These are phyloP conservation scores for Nemania serpens DNA, from an alignment of 2,329 filamentous ascomycete genomes.

Conservation along the genomic window DNA sequence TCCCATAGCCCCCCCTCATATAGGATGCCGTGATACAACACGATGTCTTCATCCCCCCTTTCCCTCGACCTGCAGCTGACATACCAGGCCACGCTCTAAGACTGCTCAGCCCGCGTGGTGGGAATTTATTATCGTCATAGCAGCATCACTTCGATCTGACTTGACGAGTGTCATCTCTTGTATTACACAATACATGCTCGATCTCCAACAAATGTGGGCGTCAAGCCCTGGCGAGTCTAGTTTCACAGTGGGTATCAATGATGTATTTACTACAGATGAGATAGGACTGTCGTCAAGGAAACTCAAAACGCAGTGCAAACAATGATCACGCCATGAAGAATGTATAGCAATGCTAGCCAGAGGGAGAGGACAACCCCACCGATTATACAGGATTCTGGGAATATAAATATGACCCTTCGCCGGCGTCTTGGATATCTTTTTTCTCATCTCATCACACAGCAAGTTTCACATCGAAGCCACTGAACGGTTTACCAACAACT, in stretches of 20 bases:
- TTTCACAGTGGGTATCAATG: constrained; percentile 13
- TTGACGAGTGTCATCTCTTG: constrained; percentile 1
- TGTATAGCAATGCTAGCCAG: no score
- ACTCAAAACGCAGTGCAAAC: constrained; percentile 14
- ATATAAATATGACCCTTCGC: constrained; percentile 13
- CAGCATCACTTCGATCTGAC: background rate
- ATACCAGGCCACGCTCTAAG: background rate
- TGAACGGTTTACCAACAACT: background rate
- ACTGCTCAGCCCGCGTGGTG: background rate
- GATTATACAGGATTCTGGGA: background rate
- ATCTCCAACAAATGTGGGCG: background rate
- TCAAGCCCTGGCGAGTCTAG: constrained; percentile 1
- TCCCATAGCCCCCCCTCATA: background rate
- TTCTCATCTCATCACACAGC: constrained; percentile 1
- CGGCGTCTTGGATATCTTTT: background rate
- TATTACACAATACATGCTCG: background rate
- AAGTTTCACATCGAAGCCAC: background rate
- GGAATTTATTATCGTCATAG: constrained; percentile 13
- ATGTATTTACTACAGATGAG: constrained; percentile 24
- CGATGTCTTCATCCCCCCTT: background rate
- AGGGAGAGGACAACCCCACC: background rate
- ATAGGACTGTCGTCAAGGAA: constrained; percentile 26
- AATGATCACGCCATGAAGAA: background rate
- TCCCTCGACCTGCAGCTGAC: background rate
- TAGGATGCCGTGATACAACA: background rate